These are phyloP conservation scores for Trichosanthes cucumerina DNA, from an alignment of 306 rosid genomes.

Conservation along the genomic window DNA sequence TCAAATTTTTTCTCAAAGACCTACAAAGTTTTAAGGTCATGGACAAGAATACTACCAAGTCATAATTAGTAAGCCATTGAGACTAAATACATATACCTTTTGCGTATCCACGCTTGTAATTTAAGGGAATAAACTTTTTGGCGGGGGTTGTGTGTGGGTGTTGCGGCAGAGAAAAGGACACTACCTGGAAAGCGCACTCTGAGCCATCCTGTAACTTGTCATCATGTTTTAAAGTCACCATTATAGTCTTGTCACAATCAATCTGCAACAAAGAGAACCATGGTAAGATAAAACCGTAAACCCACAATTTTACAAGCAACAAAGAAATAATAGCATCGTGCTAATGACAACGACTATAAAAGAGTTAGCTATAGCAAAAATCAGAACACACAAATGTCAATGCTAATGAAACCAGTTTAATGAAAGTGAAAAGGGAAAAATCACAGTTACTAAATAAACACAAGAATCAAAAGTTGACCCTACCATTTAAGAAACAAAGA, in stretches of 20 bases:
- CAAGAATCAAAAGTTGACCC: neutral
- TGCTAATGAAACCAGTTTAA: neutral
- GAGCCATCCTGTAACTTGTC: conserved; percentile 97
- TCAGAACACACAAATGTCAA: neutral
- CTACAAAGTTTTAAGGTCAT: neutral
- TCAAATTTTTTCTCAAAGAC: neutral
- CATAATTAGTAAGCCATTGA: neutral
- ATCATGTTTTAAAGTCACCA: conserved; percentile 86
- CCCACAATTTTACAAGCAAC: neutral
- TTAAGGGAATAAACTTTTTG: neutral
- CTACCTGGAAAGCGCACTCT: conserved; percentile 96
- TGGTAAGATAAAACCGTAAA: neutral
- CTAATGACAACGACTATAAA: neutral
- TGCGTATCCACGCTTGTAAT: neutral
- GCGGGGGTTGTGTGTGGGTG: neutral
- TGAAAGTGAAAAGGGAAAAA: neutral
- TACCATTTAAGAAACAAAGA: neutral
- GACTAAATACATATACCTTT: neutral
- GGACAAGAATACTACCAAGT: neutral
- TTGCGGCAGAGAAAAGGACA: neutral
- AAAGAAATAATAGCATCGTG: neutral
- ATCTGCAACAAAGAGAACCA: conserved; percentile 40
- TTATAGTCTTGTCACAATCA: conserved; percentile 90
- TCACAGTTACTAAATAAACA: neutral
- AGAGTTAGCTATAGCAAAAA: neutral